phyloP scores from a whole-genome alignment of 306 rosid species.

The Oxytropis ochrocephala region DNA sequence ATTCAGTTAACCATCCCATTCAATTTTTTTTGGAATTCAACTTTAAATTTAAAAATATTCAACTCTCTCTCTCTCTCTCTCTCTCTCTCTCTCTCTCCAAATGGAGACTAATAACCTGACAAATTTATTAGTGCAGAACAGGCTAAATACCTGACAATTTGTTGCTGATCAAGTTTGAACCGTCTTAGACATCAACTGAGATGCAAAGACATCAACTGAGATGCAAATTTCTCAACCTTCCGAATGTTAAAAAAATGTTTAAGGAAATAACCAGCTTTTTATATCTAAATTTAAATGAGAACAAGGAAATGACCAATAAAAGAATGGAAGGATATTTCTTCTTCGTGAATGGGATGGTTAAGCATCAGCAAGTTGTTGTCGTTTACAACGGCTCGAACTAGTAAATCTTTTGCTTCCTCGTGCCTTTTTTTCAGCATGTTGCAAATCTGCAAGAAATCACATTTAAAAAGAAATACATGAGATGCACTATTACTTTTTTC shows the following conservation, averaged over 20 bases:
- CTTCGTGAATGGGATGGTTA: constrained; percentile 80
- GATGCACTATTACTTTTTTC: neutral
- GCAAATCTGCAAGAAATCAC: constrained; percentile 56
- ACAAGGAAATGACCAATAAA: constrained; percentile 2
- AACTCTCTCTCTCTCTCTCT: no score
- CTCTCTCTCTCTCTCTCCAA: neutral
- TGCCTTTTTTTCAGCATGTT: constrained; percentile 81
- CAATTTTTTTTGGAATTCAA: no score
- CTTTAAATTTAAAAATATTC: no score
- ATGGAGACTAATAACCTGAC: constrained; percentile 1
- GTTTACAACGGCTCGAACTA: constrained; percentile 72
- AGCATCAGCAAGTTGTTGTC: constrained; percentile 81
- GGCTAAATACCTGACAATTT: constrained; percentile 27
- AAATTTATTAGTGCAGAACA: constrained; percentile 5
- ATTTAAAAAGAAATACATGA: neutral
- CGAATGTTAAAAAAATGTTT: constrained; percentile 44
- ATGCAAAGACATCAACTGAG: constrained; percentile 56
- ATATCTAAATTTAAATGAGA: neutral
- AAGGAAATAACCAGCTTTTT: constrained; percentile 36
- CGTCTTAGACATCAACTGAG: constrained; percentile 51
- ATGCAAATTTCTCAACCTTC: constrained; percentile 70
- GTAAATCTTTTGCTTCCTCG: constrained; percentile 72
- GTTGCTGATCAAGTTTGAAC: constrained; percentile 36
- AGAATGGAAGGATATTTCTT: constrained; percentile 65
- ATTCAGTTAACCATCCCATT: no score